These are phyloP conservation scores for Botrytis hyacinthi DNA, from an alignment of 2,329 filamentous ascomycete genomes.

Conservation along the genomic window DNA sequence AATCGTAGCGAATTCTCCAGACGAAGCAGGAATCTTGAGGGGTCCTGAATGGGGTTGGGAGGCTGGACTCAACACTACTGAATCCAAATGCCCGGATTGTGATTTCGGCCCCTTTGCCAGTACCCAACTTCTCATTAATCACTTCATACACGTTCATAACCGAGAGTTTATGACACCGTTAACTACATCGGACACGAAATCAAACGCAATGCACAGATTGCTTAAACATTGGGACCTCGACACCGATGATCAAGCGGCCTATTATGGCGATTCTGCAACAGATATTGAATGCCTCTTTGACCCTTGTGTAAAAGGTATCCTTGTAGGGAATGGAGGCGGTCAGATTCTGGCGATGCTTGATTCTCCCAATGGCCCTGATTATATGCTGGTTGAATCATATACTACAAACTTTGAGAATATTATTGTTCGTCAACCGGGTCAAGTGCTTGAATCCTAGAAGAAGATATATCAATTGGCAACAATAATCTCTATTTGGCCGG, in stretches of 20 bases:
- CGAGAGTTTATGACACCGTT: conserved; percentile 10
- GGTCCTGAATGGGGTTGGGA: conserved; percentile 10
- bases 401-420: neutral
- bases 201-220: conserved; percentile 28
- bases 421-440: neutral
- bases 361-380: neutral
- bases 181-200: conserved; percentile 33
- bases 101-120: neutral
- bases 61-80: conserved; percentile 14
- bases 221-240: conserved; percentile 20
- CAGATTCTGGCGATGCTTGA: conserved; percentile 24
- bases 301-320: conserved; percentile 29
- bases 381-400: neutral
- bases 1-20: conserved; percentile 28
- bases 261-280: conserved; percentile 37
- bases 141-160: neutral
- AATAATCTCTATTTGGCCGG: neutral
- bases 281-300: conserved; percentile 37
- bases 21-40: conserved; percentile 28
- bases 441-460: neutral
- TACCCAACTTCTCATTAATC: neutral
- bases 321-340: conserved; percentile 28
- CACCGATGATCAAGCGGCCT: conserved; percentile 24
- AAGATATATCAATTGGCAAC: neutral
- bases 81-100: neutral